Conservation (phyloP, 2,329 filamentous ascomycete genomes). For the Microsporum ferrugineum region DNA sequence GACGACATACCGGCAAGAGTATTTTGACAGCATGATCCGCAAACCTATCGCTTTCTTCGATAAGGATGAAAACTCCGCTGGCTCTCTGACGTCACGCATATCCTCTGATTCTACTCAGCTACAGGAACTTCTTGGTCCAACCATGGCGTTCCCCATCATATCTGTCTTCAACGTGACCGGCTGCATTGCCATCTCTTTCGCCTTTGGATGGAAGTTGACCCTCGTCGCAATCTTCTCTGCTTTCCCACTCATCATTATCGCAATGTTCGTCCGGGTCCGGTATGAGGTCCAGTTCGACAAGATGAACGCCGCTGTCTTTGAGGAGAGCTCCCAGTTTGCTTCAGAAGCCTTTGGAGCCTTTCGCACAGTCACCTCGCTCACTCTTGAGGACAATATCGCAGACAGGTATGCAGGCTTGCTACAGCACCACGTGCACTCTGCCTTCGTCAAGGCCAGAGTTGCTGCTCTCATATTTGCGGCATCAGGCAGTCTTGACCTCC, state of each 20-base stretch:
- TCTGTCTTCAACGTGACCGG: constrained; percentile 56
- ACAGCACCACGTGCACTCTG: constrained; percentile 45
- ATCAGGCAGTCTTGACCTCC: constrained; percentile 55
- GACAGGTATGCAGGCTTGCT: constrained; percentile 51
- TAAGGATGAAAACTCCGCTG: constrained; percentile 37
- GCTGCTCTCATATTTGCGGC: constrained; percentile 56
- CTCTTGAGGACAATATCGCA: constrained; percentile 56
- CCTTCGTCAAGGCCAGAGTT: constrained; percentile 51
- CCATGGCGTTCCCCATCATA: constrained; percentile 43
- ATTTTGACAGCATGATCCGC: constrained; percentile 36
- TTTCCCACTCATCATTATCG: constrained; percentile 40
- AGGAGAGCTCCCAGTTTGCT: constrained; percentile 61
- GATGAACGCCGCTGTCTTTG: constrained; percentile 57
- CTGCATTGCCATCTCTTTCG: constrained; percentile 54
- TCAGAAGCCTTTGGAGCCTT: constrained; percentile 64
- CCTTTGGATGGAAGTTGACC: constrained; percentile 66
- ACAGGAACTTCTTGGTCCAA: constrained; percentile 40
- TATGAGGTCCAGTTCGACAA: constrained; percentile 59
- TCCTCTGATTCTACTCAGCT: constrained; percentile 41
- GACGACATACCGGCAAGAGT: constrained; percentile 33
- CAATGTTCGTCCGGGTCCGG: constrained; percentile 43
- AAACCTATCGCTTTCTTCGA: constrained; percentile 37
- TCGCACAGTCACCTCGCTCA: constrained; percentile 58
- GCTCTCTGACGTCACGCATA: constrained; percentile 38
- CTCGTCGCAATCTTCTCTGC: constrained; percentile 54